A percentile compares a stretch with the other conserved stretches of the same genome.
Conservation (phyloP, 805 yeast species). For the Starmerella asiatica region DNA sequence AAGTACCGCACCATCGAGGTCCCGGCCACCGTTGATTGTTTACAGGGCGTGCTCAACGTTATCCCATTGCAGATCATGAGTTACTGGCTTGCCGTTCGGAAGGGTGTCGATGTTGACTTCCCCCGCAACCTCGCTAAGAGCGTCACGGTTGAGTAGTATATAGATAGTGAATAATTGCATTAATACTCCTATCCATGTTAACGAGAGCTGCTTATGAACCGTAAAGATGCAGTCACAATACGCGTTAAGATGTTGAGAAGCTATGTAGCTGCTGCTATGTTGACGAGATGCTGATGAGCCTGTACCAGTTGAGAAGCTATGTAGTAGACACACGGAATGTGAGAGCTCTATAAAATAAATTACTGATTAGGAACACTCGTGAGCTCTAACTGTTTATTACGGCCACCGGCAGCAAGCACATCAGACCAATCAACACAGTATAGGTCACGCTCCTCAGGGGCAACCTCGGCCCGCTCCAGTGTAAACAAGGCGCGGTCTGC, state of each 20-base stretch:
- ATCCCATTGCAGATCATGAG: slow-evolving; percentile 91
- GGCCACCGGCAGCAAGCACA: slow-evolving; percentile 87
- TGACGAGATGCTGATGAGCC: no score
- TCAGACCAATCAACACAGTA: slow-evolving; percentile 77
- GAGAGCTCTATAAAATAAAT: background rate
- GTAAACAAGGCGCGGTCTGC: slow-evolving; percentile 72
- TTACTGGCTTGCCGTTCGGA: slow-evolving; percentile 89
- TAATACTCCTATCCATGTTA: no score
- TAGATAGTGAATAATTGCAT: background rate
- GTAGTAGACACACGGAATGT: no score
- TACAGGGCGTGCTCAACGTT: slow-evolving; percentile 90
- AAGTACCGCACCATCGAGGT: slow-evolving; percentile 55
- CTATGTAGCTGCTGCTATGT: no score
- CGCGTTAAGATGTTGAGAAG: no score
- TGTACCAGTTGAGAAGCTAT: no score
- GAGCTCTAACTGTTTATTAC: slow-evolving; percentile 83
- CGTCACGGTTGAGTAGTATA: slow-evolving; percentile 76
- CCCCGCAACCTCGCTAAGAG: slow-evolving; percentile 98
- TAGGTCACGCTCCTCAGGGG: slow-evolving; percentile 43
- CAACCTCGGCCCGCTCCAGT: slow-evolving; percentile 51
- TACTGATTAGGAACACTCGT: slow-evolving; percentile 33
- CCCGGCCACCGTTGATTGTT: slow-evolving; percentile 91
- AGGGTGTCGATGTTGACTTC: slow-evolving; percentile 95
- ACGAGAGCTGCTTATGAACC: no score
- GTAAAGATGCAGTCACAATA: no score